Conservation (phyloP, 495 filamentous ascomycete species). For the Penicillium cosmopolitanum region DNA sequence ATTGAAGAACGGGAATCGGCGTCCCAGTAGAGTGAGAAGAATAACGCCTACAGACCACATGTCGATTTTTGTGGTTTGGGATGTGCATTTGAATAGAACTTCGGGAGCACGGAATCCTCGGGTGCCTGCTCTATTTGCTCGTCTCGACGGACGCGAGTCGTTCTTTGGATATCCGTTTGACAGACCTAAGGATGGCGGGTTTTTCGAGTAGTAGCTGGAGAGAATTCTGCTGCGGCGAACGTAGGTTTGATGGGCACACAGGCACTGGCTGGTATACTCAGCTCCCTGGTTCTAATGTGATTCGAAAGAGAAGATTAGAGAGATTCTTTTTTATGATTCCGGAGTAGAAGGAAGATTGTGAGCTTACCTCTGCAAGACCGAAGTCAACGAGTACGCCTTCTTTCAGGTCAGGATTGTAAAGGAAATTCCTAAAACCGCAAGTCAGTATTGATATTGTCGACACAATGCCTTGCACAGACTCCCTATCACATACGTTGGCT, state of each 20-base stretch:
- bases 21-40: conserved; percentile 84
- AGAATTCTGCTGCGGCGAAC: conserved; percentile 43
- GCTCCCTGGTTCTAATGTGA: conserved; percentile 43
- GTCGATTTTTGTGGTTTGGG: conserved; percentile 94
- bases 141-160: conserved; percentile 81
- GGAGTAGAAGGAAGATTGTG: background rate
- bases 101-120: conserved; percentile 95
- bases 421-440: conserved; percentile 67
- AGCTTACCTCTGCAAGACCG: conserved; percentile 77
- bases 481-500: conserved; percentile 70
- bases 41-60: conserved; percentile 97
- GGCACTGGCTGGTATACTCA: conserved; percentile 35
- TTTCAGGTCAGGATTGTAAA: conserved; percentile 82
- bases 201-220: conserved; percentile 48
- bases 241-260: conserved; percentile 43
- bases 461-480: background rate
- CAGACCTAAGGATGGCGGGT: conserved; percentile 40
- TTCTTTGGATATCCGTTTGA: conserved; percentile 80
- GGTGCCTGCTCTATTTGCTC: conserved; percentile 95
- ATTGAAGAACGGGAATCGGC: conserved; percentile 97
- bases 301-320: background rate
- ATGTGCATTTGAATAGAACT: conserved; percentile 95
- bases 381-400: conserved; percentile 96
- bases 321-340: too few species aligned
- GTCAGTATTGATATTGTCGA: background rate